Percentiles rank a stretch among this genome's conserved stretches.
Evolutionary conservation across 1,139 yeast species (phyloP).

Genomic region (Arxiozyma telluris): DNA sequence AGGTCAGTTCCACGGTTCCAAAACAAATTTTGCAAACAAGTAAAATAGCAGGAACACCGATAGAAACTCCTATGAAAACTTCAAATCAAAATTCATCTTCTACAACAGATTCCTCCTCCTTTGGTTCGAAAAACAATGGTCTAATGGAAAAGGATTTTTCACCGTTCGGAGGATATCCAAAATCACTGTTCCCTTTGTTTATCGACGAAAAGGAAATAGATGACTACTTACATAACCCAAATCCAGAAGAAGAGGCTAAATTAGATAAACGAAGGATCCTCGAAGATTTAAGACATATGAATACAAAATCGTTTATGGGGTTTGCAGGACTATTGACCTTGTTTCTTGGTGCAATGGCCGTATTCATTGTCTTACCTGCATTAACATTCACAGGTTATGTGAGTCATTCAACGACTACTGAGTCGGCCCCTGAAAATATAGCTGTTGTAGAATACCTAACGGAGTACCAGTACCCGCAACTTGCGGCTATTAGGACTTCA

Average conservation of each 20-base stretch:
- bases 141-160: constrained; percentile 45
- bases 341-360: constrained; percentile 48
- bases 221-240: constrained; percentile 88
- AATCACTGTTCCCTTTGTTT: constrained; percentile 72
- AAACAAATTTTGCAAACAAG: constrained; percentile 21
- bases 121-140: constrained; percentile 7
- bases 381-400: constrained; percentile 64
- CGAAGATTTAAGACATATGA: constrained; percentile 53
- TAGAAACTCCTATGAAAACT: background rate
- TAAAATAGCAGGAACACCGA: background rate
- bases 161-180: constrained; percentile 94
- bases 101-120: constrained; percentile 4
- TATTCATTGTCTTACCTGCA: constrained; percentile 67
- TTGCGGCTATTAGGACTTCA: constrained; percentile 52
- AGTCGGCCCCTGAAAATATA: constrained; percentile 6
- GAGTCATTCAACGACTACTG: constrained; percentile 27
- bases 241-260: constrained; percentile 78
- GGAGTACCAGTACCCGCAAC: constrained; percentile 47
- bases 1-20: constrained; percentile 42
- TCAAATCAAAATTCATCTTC: background rate
- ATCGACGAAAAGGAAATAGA: constrained; percentile 88
- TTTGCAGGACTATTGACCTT: constrained; percentile 49
- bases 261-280: constrained; percentile 56
- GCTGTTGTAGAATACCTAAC: constrained; percentile 40
- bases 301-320: constrained; percentile 50